Base-by-base conservation (phyloP, 1,284 basidiomycete species). In the Pholiota adiposa region DNA sequence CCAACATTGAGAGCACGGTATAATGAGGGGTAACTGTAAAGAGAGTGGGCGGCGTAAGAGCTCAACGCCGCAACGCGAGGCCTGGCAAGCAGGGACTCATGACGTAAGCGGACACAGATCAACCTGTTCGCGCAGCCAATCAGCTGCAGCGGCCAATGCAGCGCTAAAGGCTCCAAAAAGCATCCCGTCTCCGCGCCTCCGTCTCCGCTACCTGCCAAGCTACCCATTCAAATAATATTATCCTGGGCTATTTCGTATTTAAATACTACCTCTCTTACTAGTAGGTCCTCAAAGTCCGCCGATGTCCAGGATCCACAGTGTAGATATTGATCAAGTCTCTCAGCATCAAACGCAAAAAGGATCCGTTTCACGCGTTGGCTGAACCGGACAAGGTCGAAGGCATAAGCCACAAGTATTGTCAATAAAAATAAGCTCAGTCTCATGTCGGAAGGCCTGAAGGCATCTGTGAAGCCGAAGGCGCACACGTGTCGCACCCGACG, bases 1-100 rank as follows among this genome's bases (percentile, higher is more conserved):
- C 59, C 29, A 72, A 65, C 70, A 73, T 73, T 14, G 49, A 21
- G 50, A 54, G 51, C 53, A 60, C 60, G 46, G 51, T 58, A 44
- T 62, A 58, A 21, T 55, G 40, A 55, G 29, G 44, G 48, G 56
- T 58, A 54, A 49, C 36, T 33, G 46, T n/a, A n/a, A 19, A 40
- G 56, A 44, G 54, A 49, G 43, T 33, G 48, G 50, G 56, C 43
- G 56, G 55, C 58, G 57, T 40, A 52, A 56, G 59, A 38, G 31
- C 58, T 23, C 50, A 59, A 48, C 56, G 57, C 56, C 57, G 59
- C 57, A 31, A 58, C 23, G 51, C 33, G 21, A 21, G 31, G 19
- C 29, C n/a, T 40, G 23, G 59, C 27, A 41, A 44, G 36, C 41
- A 43, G 43, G 51, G 54, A 36, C 46, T 54, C 60, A 52, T 67